phyloP scores from a whole-genome alignment of 2,329 filamentous ascomycete species.

The Ceratocystis papillata region DNA sequence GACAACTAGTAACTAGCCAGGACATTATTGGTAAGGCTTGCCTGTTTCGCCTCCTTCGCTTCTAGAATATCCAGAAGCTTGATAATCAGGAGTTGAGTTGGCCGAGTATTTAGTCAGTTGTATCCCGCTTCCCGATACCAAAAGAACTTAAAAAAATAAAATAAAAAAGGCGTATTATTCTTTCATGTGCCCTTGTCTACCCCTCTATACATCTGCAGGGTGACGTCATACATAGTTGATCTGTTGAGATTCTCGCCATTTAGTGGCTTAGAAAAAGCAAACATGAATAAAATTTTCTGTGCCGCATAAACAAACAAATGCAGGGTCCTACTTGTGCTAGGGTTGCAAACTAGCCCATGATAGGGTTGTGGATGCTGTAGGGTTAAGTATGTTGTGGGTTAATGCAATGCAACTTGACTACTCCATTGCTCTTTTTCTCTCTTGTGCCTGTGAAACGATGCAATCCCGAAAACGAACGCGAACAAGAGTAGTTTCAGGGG shows the following conservation, averaged over 20 bases:
- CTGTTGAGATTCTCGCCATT: not conserved
- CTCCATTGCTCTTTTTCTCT: no score
- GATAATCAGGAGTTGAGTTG: not conserved
- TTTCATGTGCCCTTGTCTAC: not conserved
- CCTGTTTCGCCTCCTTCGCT: not conserved
- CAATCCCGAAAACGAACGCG: conserved; percentile 22
- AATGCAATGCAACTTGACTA: no score
- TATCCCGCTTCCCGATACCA: not conserved
- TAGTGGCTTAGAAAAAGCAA: not conserved
- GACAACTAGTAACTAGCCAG: not conserved
- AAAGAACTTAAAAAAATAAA: not conserved
- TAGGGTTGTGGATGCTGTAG: not conserved
- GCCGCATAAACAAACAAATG: not conserved
- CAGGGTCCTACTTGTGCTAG: not conserved
- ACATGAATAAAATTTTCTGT: not conserved
- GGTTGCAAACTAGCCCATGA: not conserved
- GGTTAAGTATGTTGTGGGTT: not conserved
- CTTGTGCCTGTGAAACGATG: not conserved
- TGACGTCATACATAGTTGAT: not conserved
- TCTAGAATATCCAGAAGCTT: not conserved
- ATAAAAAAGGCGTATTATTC: not conserved
- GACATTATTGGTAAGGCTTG: no score
- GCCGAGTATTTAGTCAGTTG: not conserved
- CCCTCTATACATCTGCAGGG: not conserved
- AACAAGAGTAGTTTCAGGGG: conserved; percentile 18